Base-by-base conservation (phyloP, 1,284 basidiomycete genomes). In the Microbotryomycetes sp. region DNA sequence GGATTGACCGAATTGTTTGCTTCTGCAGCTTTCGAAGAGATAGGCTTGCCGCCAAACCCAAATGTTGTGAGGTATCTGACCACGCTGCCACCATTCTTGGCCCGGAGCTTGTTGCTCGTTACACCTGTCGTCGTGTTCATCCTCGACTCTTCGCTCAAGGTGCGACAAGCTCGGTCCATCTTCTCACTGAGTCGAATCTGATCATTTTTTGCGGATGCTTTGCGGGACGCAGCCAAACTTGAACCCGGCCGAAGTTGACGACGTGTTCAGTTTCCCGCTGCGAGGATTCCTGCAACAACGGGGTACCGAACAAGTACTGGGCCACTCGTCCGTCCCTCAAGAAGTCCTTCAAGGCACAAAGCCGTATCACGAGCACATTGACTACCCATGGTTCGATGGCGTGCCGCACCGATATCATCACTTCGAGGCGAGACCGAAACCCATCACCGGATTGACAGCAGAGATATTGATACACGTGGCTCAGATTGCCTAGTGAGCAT, bases 251-350 rank as follows among this genome's bases (percentile, higher is more conserved):
- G 70, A 72, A 56, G 70, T 72, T 13, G 28, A 54, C 30, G 56
- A 57, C 41, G 54, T 72, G 24, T 72, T 72, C 53, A 67, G 67
- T 28, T 69, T 70, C 46, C 70, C 70, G 0, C 62, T 72, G 47
- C 57, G 66, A 26, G 68, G 57, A 1, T 69, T 72, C 57, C 64
- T 68, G 50, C 30, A 26, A 62, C 9, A 27, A 35, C 4, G 29
- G 45, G 54, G 59, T n/a, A 29, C 7, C 5, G n/a, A 13, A 7
- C 28, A 23, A 6, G 51, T 52, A 13, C 59, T 53, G 3, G 15
- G 54, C 5, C 57, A 35, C 15, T 48, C 59, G 13, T 59, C 59
- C 13, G 48, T 58, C 3, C 55, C 66, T 5, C 11, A 52, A 2
- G 52, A 48, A 5, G 62, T 67, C 1, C 21, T 51, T 21, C 23